Percentiles rank a stretch among this genome's conserved stretches.
Conservation (phyloP, 768 basidiomycete genomes). For the Sporobolomyces pararoseus region DNA sequence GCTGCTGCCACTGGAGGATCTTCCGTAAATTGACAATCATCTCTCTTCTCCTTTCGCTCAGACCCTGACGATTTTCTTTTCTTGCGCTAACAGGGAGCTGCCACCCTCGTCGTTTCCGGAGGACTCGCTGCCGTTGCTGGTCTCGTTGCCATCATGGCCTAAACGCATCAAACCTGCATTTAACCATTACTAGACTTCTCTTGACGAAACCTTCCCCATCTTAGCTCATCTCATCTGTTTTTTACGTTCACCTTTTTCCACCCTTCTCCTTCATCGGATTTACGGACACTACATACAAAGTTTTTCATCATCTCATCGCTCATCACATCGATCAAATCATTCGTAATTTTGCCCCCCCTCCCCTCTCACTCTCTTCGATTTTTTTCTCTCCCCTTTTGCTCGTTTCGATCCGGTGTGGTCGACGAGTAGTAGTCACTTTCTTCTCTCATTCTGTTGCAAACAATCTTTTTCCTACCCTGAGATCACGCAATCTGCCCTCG, state of each 20-base stretch:
- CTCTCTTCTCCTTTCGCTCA: background rate
- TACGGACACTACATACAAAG: constrained; percentile 6
- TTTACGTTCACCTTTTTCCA: background rate
- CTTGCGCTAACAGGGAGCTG: no score
- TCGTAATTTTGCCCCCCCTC: background rate
- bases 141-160: constrained; percentile 25
- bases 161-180: no score
- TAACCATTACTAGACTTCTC: no score
- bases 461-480: background rate
- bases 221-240: no score
- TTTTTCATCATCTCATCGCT: background rate
- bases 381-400: background rate
- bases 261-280: background rate
- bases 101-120: constrained; percentile 21
- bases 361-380: background rate
- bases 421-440: no score
- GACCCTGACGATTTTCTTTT: constrained; percentile 8
- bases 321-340: no score
- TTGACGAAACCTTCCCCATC: no score
- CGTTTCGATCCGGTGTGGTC: no score
- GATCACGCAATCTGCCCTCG: no score
- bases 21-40: no score
- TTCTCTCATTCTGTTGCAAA: constrained; percentile 1
- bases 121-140: constrained; percentile 19
- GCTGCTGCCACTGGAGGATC: background rate